Conservation (phyloP, 2,329 filamentous ascomycete species). For the Talaromyces sp. region DNA sequence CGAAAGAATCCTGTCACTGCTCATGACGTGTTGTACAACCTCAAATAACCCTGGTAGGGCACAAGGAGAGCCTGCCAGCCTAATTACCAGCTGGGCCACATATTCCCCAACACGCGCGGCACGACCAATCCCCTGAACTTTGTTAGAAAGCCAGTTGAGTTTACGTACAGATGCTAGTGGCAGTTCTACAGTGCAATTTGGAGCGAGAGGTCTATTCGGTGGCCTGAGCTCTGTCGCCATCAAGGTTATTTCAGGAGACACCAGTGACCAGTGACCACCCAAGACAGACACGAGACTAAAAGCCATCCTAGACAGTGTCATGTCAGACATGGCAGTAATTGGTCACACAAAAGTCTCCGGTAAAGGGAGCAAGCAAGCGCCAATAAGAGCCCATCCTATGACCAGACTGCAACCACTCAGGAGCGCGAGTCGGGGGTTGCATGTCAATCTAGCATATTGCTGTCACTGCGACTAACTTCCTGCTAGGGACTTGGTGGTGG, state of each 20-base stretch:
- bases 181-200: neutral
- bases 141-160: neutral
- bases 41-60: neutral
- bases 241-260: neutral
- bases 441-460: neutral
- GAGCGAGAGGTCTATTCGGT: neutral
- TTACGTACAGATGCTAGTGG: neutral
- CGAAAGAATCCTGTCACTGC: neutral
- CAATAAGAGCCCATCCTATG: conserved; percentile 2
- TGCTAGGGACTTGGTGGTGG: neutral
- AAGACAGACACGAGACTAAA: neutral
- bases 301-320: neutral
- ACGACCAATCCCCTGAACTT: neutral
- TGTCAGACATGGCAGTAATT: neutral
- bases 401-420: neutral
- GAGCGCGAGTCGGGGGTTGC: neutral
- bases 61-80: neutral
- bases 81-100: neutral
- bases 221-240: neutral
- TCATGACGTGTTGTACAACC: conserved; percentile 9
- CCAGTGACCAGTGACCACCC: too few relatives aligned
- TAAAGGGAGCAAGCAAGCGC: neutral
- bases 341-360: conserved; percentile 1
- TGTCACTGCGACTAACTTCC: neutral
- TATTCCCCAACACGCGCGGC: neutral